Conservation (phyloP, 805 yeast species). For the Alloascoidea hylecoeti region DNA sequence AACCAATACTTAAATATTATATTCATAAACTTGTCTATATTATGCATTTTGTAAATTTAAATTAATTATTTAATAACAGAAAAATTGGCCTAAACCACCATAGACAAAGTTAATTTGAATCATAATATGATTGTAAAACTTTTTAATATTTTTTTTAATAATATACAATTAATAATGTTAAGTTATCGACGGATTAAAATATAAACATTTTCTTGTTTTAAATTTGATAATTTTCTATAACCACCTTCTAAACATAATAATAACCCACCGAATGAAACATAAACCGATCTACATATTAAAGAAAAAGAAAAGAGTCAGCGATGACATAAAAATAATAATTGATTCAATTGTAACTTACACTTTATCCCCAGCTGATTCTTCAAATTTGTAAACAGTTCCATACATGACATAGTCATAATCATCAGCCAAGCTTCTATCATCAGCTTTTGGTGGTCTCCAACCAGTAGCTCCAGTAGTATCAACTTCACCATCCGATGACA, state of each 20-base stretch:
- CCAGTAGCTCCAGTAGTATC: slow-evolving; percentile 34
- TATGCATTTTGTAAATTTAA: no score
- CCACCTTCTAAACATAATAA: slow-evolving; percentile 91
- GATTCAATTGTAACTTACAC: slow-evolving; percentile 15
- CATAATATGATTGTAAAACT: no score
- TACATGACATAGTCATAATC: slow-evolving; percentile 98
- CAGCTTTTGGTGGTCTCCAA: slow-evolving; percentile 76
- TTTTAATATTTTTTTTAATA: no score
- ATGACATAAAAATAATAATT: not conserved
- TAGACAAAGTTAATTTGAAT: no score
- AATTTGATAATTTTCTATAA: slow-evolving; percentile 72
- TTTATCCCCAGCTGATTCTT: slow-evolving; percentile 56
- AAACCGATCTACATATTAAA: slow-evolving; percentile 50
- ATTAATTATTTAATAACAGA: no score
- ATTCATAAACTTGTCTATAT: no score
- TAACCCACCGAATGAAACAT: slow-evolving; percentile 92
- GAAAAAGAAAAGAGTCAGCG: not conserved
- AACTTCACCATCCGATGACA: slow-evolving; percentile 35
- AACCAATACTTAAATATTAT: no score
- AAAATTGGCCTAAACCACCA: no score
- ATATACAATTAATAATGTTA: no score
- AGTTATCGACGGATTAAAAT: slow-evolving; percentile 64
- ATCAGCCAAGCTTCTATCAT: slow-evolving; percentile 80
- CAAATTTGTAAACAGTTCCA: slow-evolving; percentile 94
- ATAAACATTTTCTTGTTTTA: slow-evolving; percentile 91